phyloP scores from a whole-genome alignment of 495 filamentous ascomycete genomes.

The Neurospora sublineolata region DNA sequence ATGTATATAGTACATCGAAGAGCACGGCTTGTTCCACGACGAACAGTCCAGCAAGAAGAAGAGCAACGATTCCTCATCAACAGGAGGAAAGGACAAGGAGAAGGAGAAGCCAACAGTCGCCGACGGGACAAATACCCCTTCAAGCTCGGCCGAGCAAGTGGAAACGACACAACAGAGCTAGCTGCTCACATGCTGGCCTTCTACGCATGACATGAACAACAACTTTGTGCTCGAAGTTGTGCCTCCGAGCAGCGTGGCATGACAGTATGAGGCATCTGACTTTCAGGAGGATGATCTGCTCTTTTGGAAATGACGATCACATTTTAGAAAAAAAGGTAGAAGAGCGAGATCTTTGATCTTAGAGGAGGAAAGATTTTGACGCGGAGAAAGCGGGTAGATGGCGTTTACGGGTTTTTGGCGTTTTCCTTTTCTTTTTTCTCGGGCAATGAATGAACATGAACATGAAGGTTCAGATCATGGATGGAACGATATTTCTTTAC shows the following conservation, averaged over 20 bases:
- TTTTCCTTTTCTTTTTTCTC: not conserved
- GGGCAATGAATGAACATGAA: not conserved
- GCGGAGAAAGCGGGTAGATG: not conserved
- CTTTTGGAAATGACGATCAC: not conserved
- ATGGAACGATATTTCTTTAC: not conserved
- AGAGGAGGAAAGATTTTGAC: not conserved
- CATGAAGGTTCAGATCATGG: not conserved
- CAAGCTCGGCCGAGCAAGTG: not conserved
- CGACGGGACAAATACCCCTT: not conserved
- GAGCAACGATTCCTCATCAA: slow-evolving; percentile 17
- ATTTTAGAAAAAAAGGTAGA: not conserved
- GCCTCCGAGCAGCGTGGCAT: not conserved
- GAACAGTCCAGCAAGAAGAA: slow-evolving; percentile 30
- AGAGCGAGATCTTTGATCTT: not conserved
- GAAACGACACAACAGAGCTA: not conserved
- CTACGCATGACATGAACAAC: not conserved
- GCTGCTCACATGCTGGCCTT: not conserved
- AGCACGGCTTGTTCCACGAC: slow-evolving; percentile 62
- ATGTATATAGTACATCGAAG: slow-evolving; percentile 67
- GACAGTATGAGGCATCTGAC: not conserved
- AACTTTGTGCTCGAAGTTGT: not conserved
- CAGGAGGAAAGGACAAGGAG: slow-evolving; percentile 23
- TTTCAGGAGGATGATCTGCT: not conserved
- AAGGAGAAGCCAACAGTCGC: slow-evolving; percentile 11
- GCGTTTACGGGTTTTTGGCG: not conserved